These are phyloP conservation scores for Crucibulum laeve DNA, from an alignment of 768 basidiomycete species.

Conservation along the genomic window DNA sequence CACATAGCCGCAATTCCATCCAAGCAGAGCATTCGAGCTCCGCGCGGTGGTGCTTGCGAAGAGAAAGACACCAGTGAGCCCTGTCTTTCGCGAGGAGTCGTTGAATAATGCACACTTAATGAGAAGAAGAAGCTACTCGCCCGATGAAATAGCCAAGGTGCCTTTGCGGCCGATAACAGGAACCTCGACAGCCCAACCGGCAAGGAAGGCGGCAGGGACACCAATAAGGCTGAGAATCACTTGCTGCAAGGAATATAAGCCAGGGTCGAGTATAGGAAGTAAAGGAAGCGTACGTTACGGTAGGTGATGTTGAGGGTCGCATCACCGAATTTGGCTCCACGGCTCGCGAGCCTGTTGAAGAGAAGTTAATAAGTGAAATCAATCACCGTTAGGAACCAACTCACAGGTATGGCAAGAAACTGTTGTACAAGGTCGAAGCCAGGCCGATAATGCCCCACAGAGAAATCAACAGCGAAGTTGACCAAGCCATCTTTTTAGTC, in stretches of 20 bases:
- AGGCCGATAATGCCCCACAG: slow-evolving; percentile 62
- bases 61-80: slow-evolving; percentile 69
- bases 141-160: slow-evolving; percentile 60
- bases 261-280: background rate
- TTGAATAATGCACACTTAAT: slow-evolving; percentile 32
- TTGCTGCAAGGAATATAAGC: slow-evolving; percentile 34
- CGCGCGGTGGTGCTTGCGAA: slow-evolving; percentile 69
- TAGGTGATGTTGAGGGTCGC: slow-evolving; percentile 65
- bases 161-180: slow-evolving; percentile 62
- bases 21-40: slow-evolving; percentile 61
- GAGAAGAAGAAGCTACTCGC: slow-evolving; percentile 33
- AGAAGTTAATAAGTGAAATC: background rate
- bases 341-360: slow-evolving; percentile 43
- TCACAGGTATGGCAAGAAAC: slow-evolving; percentile 24
- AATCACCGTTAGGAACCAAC: slow-evolving; percentile 1
- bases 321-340: slow-evolving; percentile 65
- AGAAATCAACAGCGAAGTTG: slow-evolving; percentile 58
- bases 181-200: slow-evolving; percentile 64
- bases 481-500: slow-evolving; percentile 61
- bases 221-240: slow-evolving; percentile 65
- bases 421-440: slow-evolving; percentile 67
- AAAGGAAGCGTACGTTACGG: slow-evolving; percentile 45
- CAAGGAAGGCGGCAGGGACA: slow-evolving; percentile 64
- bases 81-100: slow-evolving; percentile 43
- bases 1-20: slow-evolving; percentile 73